Percentiles rank a stretch among this genome's conserved stretches.
These are phyloP conservation scores for Codiaeum variegatum DNA, from an alignment of 441 rosid species.

Conservation along the genomic window DNA sequence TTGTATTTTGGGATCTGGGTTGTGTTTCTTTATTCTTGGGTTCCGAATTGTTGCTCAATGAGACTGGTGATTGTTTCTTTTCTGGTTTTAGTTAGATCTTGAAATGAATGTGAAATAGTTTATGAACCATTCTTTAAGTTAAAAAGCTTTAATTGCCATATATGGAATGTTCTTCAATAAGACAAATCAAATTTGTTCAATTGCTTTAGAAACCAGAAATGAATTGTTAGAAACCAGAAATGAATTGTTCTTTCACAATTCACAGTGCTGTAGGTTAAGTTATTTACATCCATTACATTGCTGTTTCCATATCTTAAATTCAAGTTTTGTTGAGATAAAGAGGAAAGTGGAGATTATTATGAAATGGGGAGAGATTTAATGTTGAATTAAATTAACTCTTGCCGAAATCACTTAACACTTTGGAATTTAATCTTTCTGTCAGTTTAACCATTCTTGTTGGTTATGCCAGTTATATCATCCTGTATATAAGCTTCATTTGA, in stretches of 20 bases:
- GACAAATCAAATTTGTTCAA: not conserved
- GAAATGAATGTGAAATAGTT: slow-evolving; percentile 9
- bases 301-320: not conserved
- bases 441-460: not conserved
- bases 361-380: not conserved
- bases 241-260: not conserved
- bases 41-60: not conserved
- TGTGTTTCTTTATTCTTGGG: not conserved
- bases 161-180: not conserved
- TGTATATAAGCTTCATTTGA: not conserved
- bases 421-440: not conserved
- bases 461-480: not conserved
- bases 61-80: not conserved
- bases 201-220: not conserved
- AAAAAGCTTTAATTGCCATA: not conserved
- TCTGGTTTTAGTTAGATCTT: slow-evolving; percentile 21
- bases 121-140: not conserved
- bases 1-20: slow-evolving; percentile 8
- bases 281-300: not conserved
- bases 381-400: not conserved
- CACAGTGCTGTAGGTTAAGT: not conserved
- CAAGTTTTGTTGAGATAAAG: not conserved
- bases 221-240: not conserved
- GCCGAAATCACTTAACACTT: not conserved
- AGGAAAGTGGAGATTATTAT: not conserved